Percentiles rank a stretch among this genome's conserved stretches.
Evolutionary conservation across 495 filamentous ascomycete species (phyloP).

Genomic region (Daldinia childiae): DNA sequence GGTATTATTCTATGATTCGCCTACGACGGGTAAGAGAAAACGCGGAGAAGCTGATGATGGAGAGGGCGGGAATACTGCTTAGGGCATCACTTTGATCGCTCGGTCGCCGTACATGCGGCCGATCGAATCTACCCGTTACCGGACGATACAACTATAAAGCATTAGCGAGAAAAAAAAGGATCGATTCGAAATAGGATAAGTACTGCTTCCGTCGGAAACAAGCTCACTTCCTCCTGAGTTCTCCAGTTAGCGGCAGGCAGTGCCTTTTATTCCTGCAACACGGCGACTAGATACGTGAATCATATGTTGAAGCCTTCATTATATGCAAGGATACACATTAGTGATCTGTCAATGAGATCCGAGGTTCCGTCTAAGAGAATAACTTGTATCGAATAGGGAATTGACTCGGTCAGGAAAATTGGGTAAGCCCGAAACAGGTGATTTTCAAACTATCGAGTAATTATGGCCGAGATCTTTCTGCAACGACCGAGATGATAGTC

Average conservation of each 20-base stretch:
- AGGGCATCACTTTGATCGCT: constrained; percentile 16
- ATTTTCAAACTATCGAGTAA: constrained; percentile 22
- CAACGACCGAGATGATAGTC: constrained; percentile 24
- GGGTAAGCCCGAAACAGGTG: constrained; percentile 15
- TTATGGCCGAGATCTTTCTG: constrained; percentile 39
- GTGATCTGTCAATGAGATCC: constrained; percentile 13
- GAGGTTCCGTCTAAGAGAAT: constrained; percentile 19
- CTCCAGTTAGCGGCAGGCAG: constrained; percentile 9
- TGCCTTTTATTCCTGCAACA: constrained; percentile 17
- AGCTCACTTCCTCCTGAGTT: constrained; percentile 15
- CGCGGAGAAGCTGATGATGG: constrained; percentile 53
- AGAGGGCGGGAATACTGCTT: constrained; percentile 24
- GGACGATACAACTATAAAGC: constrained; percentile 24
- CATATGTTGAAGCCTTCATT: constrained; percentile 7
- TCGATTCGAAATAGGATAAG: constrained; percentile 20
- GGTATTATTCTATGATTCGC: constrained; percentile 50
- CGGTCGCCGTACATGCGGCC: constrained; percentile 26
- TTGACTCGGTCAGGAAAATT: constrained; percentile 18
- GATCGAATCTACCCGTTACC: constrained; percentile 18
- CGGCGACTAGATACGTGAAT: constrained; percentile 14
- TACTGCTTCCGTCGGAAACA: constrained; percentile 21
- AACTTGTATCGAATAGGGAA: constrained; percentile 28
- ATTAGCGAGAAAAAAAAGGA: constrained; percentile 26
- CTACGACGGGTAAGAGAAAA: constrained; percentile 62
- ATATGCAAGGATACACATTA: constrained; percentile 28